Evolutionary conservation across 1,284 basidiomycete species (phyloP), one percentile per base, ranked within the genome.

Genomic region (Fomitiporia mediterranea): DNA sequence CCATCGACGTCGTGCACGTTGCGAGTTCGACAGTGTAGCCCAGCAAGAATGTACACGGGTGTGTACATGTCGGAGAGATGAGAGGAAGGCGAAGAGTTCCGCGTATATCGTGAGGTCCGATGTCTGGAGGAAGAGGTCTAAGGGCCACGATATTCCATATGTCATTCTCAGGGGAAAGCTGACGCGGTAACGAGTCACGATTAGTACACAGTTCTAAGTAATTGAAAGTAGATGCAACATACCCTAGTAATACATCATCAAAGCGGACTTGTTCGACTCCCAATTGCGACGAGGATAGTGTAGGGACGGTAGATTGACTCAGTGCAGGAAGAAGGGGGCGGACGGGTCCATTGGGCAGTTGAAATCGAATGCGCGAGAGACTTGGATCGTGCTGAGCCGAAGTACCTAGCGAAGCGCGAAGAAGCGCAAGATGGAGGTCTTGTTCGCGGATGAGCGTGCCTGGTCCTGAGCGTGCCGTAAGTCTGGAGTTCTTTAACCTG

Each of bases 101-200:
- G 81, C 82, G 66, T 96, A 96, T 19, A 83, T 79, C 7, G 80
- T 73, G 15, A 94, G 74, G 63, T 94, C 90, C 0, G 82, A 73
- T 8, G 83, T 74, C 43, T 91, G 85, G 19, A 96, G 79, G 71
- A 96, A 94, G 32, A 95, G 82, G 68, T 96, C 91, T 46, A 96
- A 78, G 0, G 94, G 93, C 88, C 91, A 96, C 0, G 82, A 72
- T 23, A 93, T 82, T 6, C 69, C 74, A 66, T 91, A 92, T 1
- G 78, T 80, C 25, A 94, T 75, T 2, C 75, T 70, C 21, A 92
- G 72, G 0, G 86, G 82, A 0, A 89, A 89, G 3, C 52, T 53
- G 19, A 8, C 2, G 17, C 11, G 7, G 11, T 1, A 37, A 44
- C 11, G 11, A 17, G 40, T 30, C 11, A n/a, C n/a, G n/a, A n/a